These are phyloP conservation scores for Malus sieversii DNA, from an alignment of 306 rosid species.

Conservation along the genomic window DNA sequence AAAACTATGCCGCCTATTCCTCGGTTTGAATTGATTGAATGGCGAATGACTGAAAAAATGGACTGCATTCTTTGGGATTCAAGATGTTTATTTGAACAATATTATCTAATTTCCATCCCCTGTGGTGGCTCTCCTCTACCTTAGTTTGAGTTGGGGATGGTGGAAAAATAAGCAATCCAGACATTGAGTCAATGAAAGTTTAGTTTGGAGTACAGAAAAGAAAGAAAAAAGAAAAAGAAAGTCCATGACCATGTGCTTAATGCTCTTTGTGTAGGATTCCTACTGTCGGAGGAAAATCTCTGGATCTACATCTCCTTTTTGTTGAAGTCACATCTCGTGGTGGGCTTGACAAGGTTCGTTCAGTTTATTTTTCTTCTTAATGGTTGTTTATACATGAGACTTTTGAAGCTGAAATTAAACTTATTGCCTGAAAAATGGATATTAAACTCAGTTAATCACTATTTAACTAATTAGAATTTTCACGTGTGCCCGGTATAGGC, in stretches of 20 bases:
- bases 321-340: constrained; percentile 77
- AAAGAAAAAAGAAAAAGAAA: background rate
- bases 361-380: background rate
- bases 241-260: constrained; percentile 4
- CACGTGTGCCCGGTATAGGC: background rate
- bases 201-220: background rate
- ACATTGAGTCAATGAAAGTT: background rate
- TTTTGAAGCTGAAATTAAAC: background rate
- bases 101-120: background rate
- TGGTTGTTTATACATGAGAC: background rate
- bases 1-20: background rate
- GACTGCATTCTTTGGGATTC: background rate
- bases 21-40: background rate
- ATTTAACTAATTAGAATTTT: background rate
- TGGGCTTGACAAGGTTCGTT: constrained; percentile 69
- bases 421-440: constrained; percentile 13
- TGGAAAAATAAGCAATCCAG: background rate
- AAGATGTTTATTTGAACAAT: background rate
- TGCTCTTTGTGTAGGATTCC: constrained; percentile 43
- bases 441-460: background rate
- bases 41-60: background rate
- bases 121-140: background rate
- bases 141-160: background rate
- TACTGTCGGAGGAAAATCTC: constrained; percentile 62
- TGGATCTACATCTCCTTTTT: constrained; percentile 70